Conservation (phyloP, 2,329 filamentous ascomycete species). For the Rosellinia necatrix region DNA sequence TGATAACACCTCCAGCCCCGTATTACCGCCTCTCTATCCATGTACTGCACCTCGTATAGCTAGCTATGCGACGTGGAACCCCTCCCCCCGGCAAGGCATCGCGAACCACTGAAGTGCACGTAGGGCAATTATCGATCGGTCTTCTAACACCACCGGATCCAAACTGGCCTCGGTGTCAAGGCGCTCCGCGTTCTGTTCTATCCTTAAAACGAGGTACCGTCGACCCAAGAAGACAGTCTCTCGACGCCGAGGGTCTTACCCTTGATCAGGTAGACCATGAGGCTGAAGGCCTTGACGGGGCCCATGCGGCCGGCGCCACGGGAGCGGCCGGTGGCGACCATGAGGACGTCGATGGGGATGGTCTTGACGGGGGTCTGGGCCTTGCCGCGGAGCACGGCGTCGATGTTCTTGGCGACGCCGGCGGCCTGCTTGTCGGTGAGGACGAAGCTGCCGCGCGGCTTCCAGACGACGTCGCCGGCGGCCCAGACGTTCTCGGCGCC, state of each 20-base stretch:
- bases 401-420: conserved; percentile 59
- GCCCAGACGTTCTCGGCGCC: conserved; percentile 55
- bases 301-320: conserved; percentile 56
- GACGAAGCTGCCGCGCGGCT: conserved; percentile 51
- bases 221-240: conserved; percentile 50
- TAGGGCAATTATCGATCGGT: no score
- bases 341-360: conserved; percentile 54
- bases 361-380: conserved; percentile 50
- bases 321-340: conserved; percentile 54
- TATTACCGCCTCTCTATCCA: no score
- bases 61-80: no score
- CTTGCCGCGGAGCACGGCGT: conserved; percentile 52
- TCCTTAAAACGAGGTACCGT: conserved; percentile 53
- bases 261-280: conserved; percentile 57
- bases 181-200: neutral
- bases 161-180: neutral
- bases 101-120: no score
- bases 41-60: no score
- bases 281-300: conserved; percentile 53
- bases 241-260: conserved; percentile 55
- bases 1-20: neutral
- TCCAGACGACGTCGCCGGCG: conserved; percentile 57
- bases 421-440: conserved; percentile 57
- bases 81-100: no score
- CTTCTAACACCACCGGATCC: no score